A percentile compares a stretch with the other conserved stretches of the same genome.
Conservation (phyloP, 306 rosid genomes). For the Gastrolobium villosum region DNA sequence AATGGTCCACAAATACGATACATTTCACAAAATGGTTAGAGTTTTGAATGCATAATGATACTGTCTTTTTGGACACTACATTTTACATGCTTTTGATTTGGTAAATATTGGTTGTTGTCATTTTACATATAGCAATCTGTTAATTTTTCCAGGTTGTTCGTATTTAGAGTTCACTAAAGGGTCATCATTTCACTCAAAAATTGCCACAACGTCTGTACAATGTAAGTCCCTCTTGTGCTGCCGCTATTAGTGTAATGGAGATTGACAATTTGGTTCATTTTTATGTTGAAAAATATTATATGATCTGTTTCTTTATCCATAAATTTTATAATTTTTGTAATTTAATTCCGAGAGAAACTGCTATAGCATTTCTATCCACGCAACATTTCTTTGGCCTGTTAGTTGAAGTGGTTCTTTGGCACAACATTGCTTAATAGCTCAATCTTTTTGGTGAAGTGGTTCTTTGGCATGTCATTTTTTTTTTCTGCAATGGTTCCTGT, state of each 20-base stretch:
- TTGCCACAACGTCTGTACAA: slow-evolving; percentile 62
- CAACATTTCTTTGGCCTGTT: slow-evolving; percentile 7
- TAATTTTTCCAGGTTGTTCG: slow-evolving; percentile 65
- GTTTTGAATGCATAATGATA: neutral
- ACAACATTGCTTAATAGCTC: too few relatives aligned
- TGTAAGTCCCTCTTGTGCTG: slow-evolving; percentile 64
- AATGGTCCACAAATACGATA: slow-evolving; percentile 82
- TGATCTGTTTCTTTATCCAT: slow-evolving; percentile 36
- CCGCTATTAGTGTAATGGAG: slow-evolving; percentile 9
- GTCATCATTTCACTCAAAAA: slow-evolving; percentile 76
- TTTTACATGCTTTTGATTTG: slow-evolving; percentile 15
- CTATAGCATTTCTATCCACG: slow-evolving; percentile 25
- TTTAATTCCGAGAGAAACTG: slow-evolving; percentile 14
- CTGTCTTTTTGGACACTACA: slow-evolving; percentile 24
- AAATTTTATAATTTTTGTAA: neutral
- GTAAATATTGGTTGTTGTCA: slow-evolving; percentile 32
- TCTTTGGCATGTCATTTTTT: too few relatives aligned
- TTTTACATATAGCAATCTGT: slow-evolving; percentile 29
- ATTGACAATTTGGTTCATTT: slow-evolving; percentile 3
- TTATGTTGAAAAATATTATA: slow-evolving; percentile 33
- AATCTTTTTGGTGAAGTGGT: too few relatives aligned
- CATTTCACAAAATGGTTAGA: slow-evolving; percentile 75
- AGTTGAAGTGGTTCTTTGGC: too few relatives aligned
- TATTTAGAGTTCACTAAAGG: slow-evolving; percentile 84
- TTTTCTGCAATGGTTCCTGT: too few relatives aligned